Evolutionary conservation across 1,284 basidiomycete species (phyloP).

Genomic region (Paramarasmius palmivorus): DNA sequence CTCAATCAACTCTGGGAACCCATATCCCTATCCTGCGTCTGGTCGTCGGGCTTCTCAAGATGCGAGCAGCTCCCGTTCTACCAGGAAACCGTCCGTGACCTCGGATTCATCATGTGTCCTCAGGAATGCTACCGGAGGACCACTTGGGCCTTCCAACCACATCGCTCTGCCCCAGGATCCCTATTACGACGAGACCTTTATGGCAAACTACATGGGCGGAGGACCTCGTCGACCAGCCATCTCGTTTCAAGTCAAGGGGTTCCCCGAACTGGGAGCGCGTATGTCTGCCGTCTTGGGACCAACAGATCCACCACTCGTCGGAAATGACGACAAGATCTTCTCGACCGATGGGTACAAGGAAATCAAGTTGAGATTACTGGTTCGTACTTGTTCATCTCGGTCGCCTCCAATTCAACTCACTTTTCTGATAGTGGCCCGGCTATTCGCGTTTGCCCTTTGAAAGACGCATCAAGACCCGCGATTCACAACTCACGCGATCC

Average conservation of each 20-base stretch:
- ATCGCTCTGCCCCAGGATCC: conserved; percentile 7
- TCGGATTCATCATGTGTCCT: not conserved
- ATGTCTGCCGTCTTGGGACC: conserved; percentile 10
- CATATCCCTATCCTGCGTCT: not conserved
- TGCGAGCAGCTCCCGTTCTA: not conserved
- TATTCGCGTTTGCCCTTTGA: conserved; percentile 28
- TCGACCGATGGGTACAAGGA: conserved; percentile 16
- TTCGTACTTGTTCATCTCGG: not conserved
- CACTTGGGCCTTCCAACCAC: conserved; percentile 6
- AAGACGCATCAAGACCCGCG: conserved; percentile 27
- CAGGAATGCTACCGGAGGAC: not conserved
- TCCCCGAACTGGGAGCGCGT: conserved; percentile 14
- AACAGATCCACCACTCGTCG: conserved; percentile 15
- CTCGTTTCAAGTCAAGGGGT: conserved; percentile 12
- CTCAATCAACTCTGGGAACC: not conserved
- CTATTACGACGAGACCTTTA: conserved; percentile 1
- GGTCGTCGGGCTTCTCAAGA: not conserved
- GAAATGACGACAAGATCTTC: conserved; percentile 14
- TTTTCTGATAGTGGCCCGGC: conserved; percentile 32
- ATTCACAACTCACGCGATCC: conserved; percentile 18
- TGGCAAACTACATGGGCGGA: not conserved
- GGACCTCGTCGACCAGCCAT: conserved; percentile 14
- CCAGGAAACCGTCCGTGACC: not conserved
- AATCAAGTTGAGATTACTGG: conserved; percentile 16
- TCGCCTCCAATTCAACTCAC: not conserved